A percentile compares a stretch with the other conserved stretches of the same genome.
phyloP scores from a whole-genome alignment of 2,329 filamentous ascomycete species.

The Colletotrichum sp. region DNA sequence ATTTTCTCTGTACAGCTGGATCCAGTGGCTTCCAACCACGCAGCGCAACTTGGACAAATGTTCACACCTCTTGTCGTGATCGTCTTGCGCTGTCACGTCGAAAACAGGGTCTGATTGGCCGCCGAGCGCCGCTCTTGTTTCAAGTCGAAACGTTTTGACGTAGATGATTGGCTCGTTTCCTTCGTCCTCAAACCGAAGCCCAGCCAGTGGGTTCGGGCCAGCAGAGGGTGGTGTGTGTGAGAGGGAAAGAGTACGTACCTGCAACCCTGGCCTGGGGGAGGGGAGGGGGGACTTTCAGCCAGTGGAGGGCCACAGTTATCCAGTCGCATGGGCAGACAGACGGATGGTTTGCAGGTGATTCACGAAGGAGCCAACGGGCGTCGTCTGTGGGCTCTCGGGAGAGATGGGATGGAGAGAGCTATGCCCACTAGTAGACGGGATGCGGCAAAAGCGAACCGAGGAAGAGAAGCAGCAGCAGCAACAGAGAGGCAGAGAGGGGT shows the following conservation, averaged over 20 bases:
- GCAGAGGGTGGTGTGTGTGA: background rate
- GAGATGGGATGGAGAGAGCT: background rate
- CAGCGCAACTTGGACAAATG: background rate
- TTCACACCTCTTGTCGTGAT: conserved; percentile 6
- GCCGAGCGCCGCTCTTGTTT: conserved; percentile 10
- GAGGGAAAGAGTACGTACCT: background rate
- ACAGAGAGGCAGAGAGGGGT: background rate
- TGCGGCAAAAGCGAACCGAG: background rate
- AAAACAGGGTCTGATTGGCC: conserved; percentile 13
- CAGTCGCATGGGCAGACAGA: background rate
- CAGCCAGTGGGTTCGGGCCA: conserved; percentile 1
- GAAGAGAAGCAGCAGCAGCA: background rate
- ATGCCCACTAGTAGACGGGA: background rate
- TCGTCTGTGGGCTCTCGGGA: background rate
- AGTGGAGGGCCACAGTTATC: background rate
- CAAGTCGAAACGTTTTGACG: background rate
- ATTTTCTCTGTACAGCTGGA: background rate
- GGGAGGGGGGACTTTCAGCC: background rate
- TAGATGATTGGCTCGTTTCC: conserved; percentile 8
- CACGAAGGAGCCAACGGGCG: background rate
- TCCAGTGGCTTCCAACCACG: background rate
- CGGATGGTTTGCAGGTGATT: conserved; percentile 7
- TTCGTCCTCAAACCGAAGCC: conserved; percentile 12
- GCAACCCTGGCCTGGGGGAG: background rate
- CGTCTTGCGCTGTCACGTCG: conserved; percentile 15